Evolutionary conservation across 257 asterid genomes (phyloP).

Genomic region (Coffea canephora): DNA sequence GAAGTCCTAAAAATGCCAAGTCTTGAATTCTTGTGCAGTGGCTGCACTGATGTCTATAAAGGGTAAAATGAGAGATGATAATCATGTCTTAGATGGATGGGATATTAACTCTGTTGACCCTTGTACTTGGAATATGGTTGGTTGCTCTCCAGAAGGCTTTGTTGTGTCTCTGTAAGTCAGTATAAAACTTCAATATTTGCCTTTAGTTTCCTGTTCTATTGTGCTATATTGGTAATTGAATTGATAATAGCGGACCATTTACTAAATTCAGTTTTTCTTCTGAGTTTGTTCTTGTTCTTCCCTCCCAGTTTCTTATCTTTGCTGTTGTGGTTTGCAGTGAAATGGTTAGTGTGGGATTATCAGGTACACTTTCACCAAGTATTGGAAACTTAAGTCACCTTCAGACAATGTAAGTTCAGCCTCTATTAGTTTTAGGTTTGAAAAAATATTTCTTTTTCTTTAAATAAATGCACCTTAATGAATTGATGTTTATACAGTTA

Average conservation of each 20-base stretch:
- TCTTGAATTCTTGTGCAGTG: slow-evolving; percentile 38
- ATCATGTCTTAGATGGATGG: slow-evolving; percentile 85
- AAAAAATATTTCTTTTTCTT: background rate
- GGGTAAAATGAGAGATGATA: slow-evolving; percentile 62
- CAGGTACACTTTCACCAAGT: slow-evolving; percentile 75
- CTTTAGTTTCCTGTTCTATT: background rate
- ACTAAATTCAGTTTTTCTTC: background rate
- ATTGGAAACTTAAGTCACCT: slow-evolving; percentile 81
- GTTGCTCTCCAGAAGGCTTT: slow-evolving; percentile 72
- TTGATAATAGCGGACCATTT: background rate
- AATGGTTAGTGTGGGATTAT: slow-evolving; percentile 76
- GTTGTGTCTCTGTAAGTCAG: slow-evolving; percentile 76
- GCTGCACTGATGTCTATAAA: slow-evolving; percentile 88
- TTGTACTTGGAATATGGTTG: slow-evolving; percentile 98
- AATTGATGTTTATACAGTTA: background rate
- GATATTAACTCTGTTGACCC: slow-evolving; percentile 97
- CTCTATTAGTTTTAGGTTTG: background rate
- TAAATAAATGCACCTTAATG: background rate
- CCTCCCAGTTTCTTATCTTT: background rate
- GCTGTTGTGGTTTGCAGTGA: slow-evolving; percentile 47
- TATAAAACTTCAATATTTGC: background rate
- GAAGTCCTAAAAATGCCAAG: slow-evolving; percentile 13
- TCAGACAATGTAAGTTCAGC: slow-evolving; percentile 60
- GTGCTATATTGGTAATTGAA: background rate
- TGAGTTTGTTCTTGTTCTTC: slow-evolving; percentile 4